Evolutionary conservation across 306 rosid genomes (phyloP).

Genomic region (Citrullus mucosospermus): DNA sequence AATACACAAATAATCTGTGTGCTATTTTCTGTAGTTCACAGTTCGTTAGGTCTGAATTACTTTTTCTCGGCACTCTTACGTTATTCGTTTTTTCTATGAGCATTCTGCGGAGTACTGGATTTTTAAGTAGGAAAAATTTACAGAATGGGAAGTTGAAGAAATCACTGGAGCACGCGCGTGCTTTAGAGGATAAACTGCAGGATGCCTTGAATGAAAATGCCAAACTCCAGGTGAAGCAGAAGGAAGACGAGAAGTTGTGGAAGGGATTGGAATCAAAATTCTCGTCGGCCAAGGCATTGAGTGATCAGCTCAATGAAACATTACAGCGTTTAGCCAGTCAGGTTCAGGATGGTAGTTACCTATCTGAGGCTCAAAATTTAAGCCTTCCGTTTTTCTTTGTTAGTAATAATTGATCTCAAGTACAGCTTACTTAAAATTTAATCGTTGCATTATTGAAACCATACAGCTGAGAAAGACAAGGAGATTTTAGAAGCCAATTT

Average conservation of each 20-base stretch:
- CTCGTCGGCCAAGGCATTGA: constrained; percentile 73
- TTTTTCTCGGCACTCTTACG: not conserved
- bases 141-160: constrained; percentile 76
- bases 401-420: not conserved
- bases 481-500: constrained; percentile 55
- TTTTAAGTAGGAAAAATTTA: constrained; percentile 1
- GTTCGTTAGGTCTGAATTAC: not conserved
- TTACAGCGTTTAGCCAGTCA: constrained; percentile 57
- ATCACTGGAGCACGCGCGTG: constrained; percentile 48
- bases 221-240: constrained; percentile 83
- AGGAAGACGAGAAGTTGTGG: constrained; percentile 89
- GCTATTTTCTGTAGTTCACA: not conserved
- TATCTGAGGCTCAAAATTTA: not conserved
- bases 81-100: not conserved
- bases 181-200: constrained; percentile 77
- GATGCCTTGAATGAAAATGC: constrained; percentile 75
- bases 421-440: not conserved
- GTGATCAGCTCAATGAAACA: constrained; percentile 75
- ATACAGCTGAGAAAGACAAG: constrained; percentile 70
- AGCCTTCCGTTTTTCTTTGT: not conserved
- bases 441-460: constrained; percentile 3
- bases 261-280: constrained; percentile 74
- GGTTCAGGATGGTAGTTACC: constrained; percentile 63
- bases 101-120: not conserved
- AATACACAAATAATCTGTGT: not conserved